Evolutionary conservation across 176 grass and related monocot genomes (phyloP).

Genomic region (Cenchrus fungigraminus): DNA sequence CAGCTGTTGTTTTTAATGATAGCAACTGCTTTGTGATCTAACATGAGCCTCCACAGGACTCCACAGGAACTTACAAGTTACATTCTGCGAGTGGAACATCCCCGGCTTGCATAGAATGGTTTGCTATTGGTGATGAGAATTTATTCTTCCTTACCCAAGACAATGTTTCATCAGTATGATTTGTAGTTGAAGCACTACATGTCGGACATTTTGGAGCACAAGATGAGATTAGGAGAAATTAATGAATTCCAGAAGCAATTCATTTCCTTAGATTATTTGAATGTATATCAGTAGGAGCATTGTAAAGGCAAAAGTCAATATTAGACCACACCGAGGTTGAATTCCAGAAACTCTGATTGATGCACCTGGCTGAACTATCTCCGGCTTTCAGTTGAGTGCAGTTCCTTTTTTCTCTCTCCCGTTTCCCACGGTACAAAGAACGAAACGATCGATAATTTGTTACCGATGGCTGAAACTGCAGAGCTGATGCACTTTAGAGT

Average conservation of each 20-base stretch:
- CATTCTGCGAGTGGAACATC: constrained; percentile 1
- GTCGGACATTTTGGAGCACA: not conserved
- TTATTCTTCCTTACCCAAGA: constrained; percentile 27
- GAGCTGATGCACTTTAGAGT: not conserved
- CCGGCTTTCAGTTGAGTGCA: not conserved
- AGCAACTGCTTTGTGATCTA: not conserved
- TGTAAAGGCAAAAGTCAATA: constrained; percentile 27
- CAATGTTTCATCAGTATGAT: not conserved
- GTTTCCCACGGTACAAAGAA: not conserved
- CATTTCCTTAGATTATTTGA: constrained; percentile 28
- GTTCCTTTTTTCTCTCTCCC: not conserved
- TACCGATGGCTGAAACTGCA: not conserved
- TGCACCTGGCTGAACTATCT: constrained; percentile 3
- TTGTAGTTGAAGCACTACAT: not conserved
- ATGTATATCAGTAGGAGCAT: constrained; percentile 8
- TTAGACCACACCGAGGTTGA: not conserved
- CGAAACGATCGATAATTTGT: not conserved
- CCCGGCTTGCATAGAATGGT: constrained; percentile 3
- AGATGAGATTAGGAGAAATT: constrained; percentile 12
- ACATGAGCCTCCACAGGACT: constrained; percentile 27
- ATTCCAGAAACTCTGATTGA: not conserved
- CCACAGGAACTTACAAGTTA: constrained; percentile 5
- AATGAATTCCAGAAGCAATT: not conserved
- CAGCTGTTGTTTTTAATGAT: not conserved
- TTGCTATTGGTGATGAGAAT: constrained; percentile 27